Base-by-base conservation (phyloP, 345 rosid species). In the Triadica sebifera region DNA sequence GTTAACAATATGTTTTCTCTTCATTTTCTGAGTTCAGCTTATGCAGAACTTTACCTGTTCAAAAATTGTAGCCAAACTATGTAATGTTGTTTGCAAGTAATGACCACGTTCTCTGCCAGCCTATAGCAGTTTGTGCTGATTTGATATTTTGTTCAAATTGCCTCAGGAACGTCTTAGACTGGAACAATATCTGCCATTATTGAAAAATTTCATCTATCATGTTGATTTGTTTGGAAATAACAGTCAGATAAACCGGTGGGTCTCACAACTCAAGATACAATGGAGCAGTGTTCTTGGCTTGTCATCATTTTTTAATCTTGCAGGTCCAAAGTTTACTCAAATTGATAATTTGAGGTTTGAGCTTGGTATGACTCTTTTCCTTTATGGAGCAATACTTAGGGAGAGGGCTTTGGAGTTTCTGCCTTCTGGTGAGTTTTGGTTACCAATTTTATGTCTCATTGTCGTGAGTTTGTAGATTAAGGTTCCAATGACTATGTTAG, bases 381-480 rank as follows among this genome's bases (percentile, higher is more conserved):
- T 89, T 58, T 84, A 87, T 77, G 96, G 84, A 11, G 80, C 85
- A 65, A 82, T 85, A 60, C 92, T 90, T 17, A 81, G 93, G 9
- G 89, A 90, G 82, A 93, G 86, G 78, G 96, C 96, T 41, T 74
- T 76, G 73, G 97, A 88, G 70, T 60, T 88, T 78, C 71, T 83
- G 59, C 80, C 87, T 69, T 51, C 84, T 53, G 94, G 97, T 91
- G 77, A 60, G 84, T 53, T 29, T 46, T 56, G 16, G 22, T 74
- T 51, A 38, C 12, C 19, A 29, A 15, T 46, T 55, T 22, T 39
- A 41, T 68, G 43, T 8, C 46, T 51, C 55, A 45, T 12, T n/a
- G 15, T 53, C 52, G 15, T 37, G 53, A 58, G 19, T 69, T 16
- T 37, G 37, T 71, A 69, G 52, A 55, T 71, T 73, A 24, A 43